A percentile compares a stretch with the other conserved stretches of the same genome.
These are phyloP conservation scores for Pelargonium australe DNA, from an alignment of 441 rosid genomes.

Conservation along the genomic window DNA sequence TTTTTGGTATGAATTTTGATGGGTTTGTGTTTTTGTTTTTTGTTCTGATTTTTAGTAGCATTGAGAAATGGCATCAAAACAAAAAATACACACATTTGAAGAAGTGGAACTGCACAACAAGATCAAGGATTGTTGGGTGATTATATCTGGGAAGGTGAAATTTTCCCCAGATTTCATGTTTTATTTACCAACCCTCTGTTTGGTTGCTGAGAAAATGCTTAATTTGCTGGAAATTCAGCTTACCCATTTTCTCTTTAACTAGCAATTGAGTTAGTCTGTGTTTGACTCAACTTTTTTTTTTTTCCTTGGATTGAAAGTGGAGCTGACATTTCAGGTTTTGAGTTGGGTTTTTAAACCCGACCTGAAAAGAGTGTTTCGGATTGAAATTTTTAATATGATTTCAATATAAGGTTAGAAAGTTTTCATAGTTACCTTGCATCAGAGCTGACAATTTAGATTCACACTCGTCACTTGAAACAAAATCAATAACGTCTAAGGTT, in stretches of 20 bases:
- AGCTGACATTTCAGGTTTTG: no score
- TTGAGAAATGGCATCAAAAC: conserved; percentile 53
- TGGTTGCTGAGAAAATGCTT: neutral
- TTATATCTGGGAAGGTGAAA: conserved; percentile 73
- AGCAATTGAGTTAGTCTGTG: neutral
- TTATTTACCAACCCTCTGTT: neutral
- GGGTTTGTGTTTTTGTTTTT: conserved; percentile 8
- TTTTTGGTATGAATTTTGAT: neutral
- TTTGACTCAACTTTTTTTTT: neutral
- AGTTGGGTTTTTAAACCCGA: no score
- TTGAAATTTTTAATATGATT: no score
- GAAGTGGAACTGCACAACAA: conserved; percentile 71
- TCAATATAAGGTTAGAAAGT: no score
- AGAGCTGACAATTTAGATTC: no score
- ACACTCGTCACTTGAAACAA: no score
- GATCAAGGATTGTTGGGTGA: conserved; percentile 70
- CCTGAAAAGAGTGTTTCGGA: no score
- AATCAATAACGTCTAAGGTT: no score
- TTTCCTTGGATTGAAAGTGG: no score
- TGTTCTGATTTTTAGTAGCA: conserved; percentile 20
- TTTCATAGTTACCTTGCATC: no score
- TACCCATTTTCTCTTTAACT: neutral
- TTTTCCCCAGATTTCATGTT: conserved; percentile 22
- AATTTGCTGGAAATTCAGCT: neutral
- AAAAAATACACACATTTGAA: conserved; percentile 48